A percentile compares a stretch with the other conserved stretches of the same genome.
These are phyloP conservation scores for Kwoniella dendrophila DNA, from an alignment of 768 basidiomycete genomes.

Conservation along the genomic window DNA sequence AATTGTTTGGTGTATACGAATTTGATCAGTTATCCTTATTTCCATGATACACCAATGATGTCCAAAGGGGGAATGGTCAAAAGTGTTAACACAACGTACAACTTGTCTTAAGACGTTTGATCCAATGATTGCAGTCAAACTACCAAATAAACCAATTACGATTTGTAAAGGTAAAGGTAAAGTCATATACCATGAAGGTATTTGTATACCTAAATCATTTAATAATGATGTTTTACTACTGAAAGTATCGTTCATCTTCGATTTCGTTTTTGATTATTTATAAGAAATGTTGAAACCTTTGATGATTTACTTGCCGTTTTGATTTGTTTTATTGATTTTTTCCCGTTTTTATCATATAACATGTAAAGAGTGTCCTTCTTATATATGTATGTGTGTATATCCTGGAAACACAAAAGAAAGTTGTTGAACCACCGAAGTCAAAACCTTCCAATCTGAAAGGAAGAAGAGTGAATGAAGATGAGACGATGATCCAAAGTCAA, in stretches of 20 bases:
- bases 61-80: not conserved
- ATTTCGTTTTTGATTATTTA: not conserved
- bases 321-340: not conserved
- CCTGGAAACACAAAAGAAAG: no score
- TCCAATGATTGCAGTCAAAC: slow-evolving; percentile 68
- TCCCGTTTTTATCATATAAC: no score
- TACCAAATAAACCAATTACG: slow-evolving; percentile 61
- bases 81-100: slow-evolving; percentile 59
- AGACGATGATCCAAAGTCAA: not conserved
- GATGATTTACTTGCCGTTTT: not conserved
- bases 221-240: not conserved
- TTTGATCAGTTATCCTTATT: no score
- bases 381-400: no score
- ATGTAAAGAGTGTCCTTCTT: no score
- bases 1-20: no score
- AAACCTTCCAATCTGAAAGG: no score
- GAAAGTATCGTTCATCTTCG: slow-evolving; percentile 4
- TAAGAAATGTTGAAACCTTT: not conserved
- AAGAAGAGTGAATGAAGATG: not conserved
- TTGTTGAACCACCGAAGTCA: no score
- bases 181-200: slow-evolving; percentile 5
- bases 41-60: no score
- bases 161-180: slow-evolving; percentile 15
- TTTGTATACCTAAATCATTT: not conserved
- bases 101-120: slow-evolving; percentile 79